Evolutionary conservation across 2,329 filamentous ascomycete species (phyloP), one percentile per base, ranked within the genome.

Genomic region (Fusarium zealandicum): DNA sequence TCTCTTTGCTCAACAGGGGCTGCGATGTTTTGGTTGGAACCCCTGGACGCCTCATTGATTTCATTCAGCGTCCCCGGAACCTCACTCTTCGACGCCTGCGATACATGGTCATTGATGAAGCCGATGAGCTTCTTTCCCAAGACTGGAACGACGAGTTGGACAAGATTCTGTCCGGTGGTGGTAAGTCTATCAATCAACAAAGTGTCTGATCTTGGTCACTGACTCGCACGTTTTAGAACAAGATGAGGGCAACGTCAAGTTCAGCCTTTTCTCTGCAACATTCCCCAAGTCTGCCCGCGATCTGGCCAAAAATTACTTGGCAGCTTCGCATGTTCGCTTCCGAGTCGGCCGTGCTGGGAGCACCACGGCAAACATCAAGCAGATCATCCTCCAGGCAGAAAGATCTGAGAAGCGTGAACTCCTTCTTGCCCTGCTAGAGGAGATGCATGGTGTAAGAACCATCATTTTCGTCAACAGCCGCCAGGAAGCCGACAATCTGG

Each of bases 181-280:
- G 92, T 93, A 82, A 76, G 85, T 77, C 41, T 8, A 14, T 10
- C 10, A 13, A n/a, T 9, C 10, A 37, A 10, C 17, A 18, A 17
- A 30, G 11, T 9, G 11, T 27, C 27, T 37, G 44, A 33, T 46
- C 45, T 65, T 10, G 57, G 33, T 35, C 43, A 32, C 18, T 40
- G 25, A 54, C 68, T 75, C 60, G 74, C 54, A 35, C 51, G 79
- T 77, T 8, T 32, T 22, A 96, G 81, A 86, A 73, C 77, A 96
- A 63, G 85, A 96, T 57, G 86, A 90, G 51, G 92, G 82, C 3
- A 82, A 83, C 57, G 76, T 87, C 65, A 83, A 81, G 50, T 88
- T 86, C 72, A 81, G 96, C 75, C 89, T 99, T 78, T 98, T 98
- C 73, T 96, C 92, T 0, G 95, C 95, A 1, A 98, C 95, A 0